Percentiles rank a stretch among this genome's conserved stretches.
Conservation (phyloP, 768 basidiomycete genomes). For the Daedaleopsis sinensis region DNA sequence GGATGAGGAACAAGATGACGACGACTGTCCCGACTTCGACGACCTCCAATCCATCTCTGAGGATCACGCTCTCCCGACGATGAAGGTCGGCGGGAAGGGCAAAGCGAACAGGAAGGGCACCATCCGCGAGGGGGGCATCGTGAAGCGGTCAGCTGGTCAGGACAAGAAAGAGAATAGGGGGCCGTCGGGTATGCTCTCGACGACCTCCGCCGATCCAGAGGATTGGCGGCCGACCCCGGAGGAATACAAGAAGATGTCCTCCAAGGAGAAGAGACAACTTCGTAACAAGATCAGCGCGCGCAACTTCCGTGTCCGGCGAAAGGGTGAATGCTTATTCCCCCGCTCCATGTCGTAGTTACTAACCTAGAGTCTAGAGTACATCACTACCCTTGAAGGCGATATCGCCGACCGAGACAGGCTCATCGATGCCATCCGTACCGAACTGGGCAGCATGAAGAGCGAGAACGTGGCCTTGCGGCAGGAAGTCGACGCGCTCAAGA, state of each 20-base stretch:
- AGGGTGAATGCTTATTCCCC: slow-evolving; percentile 54
- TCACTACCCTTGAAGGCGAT: slow-evolving; percentile 89
- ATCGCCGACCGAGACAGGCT: slow-evolving; percentile 91
- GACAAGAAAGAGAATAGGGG: slow-evolving; percentile 42
- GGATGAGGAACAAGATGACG: slow-evolving; percentile 35
- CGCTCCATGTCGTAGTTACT: neutral
- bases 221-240: slow-evolving; percentile 90
- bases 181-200: slow-evolving; percentile 24
- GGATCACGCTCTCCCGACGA: slow-evolving; percentile 51
- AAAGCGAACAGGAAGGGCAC: slow-evolving; percentile 52
- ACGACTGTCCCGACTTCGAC: slow-evolving; percentile 36
- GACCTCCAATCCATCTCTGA: slow-evolving; percentile 30
- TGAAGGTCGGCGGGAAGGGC: slow-evolving; percentile 53
- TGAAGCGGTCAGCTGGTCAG: slow-evolving; percentile 52
- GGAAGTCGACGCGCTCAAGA: slow-evolving; percentile 76
- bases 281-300: slow-evolving; percentile 96
- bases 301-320: slow-evolving; percentile 93
- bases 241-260: slow-evolving; percentile 92
- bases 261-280: slow-evolving; percentile 95
- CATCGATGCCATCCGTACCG: slow-evolving; percentile 83
- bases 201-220: slow-evolving; percentile 48
- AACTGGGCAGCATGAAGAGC: slow-evolving; percentile 75
- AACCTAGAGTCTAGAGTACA: slow-evolving; percentile 68
- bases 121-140: slow-evolving; percentile 73
- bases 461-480: slow-evolving; percentile 86